Conservation (phyloP, 179 eudicot genomes). For the Sideroxylon spinosum region DNA sequence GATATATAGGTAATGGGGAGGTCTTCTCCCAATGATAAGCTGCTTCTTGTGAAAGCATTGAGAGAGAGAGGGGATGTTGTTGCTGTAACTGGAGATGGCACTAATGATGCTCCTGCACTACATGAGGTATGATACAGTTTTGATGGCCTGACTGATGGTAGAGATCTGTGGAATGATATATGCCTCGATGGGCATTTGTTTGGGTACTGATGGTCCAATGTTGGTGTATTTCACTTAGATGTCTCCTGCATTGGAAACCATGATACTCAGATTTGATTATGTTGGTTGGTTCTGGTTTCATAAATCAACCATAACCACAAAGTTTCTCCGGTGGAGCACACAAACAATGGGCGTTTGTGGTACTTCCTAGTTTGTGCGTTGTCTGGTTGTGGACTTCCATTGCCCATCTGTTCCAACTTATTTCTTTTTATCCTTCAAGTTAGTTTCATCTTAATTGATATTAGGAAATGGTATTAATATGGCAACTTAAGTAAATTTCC, state of each 20-base stretch:
- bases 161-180: not conserved
- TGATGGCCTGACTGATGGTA: not conserved
- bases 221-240: not conserved
- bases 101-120: conserved; percentile 96
- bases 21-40: conserved; percentile 91
- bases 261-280: conserved; percentile 3
- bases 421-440: not conserved
- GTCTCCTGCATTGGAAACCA: not conserved
- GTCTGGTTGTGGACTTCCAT: conserved; percentile 1
- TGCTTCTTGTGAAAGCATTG: conserved; percentile 87
- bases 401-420: not conserved
- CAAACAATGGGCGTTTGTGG: not conserved
- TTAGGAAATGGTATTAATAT: not conserved
- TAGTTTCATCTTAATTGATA: not conserved
- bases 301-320: not conserved
- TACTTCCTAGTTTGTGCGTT: not conserved
- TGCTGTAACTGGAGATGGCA: conserved; percentile 97
- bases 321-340: not conserved
- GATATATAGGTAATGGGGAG: conserved; percentile 82
- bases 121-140: conserved; percentile 43
- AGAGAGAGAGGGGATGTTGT: conserved; percentile 85
- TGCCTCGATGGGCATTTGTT: not conserved
- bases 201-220: not conserved
- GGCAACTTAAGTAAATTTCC: too few relatives aligned
- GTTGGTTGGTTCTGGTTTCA: not conserved